Evolutionary conservation across 2,329 filamentous ascomycete species (phyloP).

Genomic region (Paecilomyces sp.): DNA sequence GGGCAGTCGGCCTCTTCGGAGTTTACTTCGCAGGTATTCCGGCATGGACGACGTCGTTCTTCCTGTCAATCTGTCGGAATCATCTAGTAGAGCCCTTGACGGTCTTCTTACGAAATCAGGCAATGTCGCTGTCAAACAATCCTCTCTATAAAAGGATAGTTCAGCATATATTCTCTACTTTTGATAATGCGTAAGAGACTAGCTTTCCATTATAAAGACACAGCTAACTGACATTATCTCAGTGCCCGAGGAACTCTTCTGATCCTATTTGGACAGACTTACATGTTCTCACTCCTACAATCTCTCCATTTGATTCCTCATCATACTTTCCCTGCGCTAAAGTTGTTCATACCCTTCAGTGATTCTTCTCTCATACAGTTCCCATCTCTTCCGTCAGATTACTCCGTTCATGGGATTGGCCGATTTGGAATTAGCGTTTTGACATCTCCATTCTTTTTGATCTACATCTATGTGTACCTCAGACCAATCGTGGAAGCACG

Average conservation of each 20-base stretch:
- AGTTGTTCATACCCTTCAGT: conserved; percentile 31
- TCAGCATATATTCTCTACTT: conserved; percentile 18
- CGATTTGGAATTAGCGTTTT: conserved; percentile 18
- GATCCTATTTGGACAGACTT: conserved; percentile 32
- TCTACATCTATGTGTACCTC: conserved; percentile 29
- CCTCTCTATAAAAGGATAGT: conserved; percentile 17
- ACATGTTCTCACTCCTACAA: conserved; percentile 38
- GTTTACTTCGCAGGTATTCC: conserved; percentile 38
- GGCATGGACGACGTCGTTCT: conserved; percentile 29
- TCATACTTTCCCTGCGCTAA: conserved; percentile 21
- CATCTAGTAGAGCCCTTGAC: conserved; percentile 29
- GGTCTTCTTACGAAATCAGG: conserved; percentile 17
- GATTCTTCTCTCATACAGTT: conserved; percentile 25
- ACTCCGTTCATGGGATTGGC: conserved; percentile 21
- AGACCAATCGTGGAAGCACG: conserved; percentile 31
- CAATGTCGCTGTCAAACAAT: conserved; percentile 16
- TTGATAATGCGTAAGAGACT: conserved; percentile 22
- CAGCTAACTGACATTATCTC: conserved; percentile 9
- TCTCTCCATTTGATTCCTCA: conserved; percentile 32
- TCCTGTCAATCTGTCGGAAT: conserved; percentile 30
- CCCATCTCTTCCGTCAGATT: conserved; percentile 18
- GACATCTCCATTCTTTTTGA: conserved; percentile 27
- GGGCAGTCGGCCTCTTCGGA: conserved; percentile 22
- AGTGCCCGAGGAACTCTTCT: conserved; percentile 30
- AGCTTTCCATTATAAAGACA: not conserved